Evolutionary conservation across 2,329 filamentous ascomycete species (phyloP).

Genomic region (Pyrenochaeta sp.): DNA sequence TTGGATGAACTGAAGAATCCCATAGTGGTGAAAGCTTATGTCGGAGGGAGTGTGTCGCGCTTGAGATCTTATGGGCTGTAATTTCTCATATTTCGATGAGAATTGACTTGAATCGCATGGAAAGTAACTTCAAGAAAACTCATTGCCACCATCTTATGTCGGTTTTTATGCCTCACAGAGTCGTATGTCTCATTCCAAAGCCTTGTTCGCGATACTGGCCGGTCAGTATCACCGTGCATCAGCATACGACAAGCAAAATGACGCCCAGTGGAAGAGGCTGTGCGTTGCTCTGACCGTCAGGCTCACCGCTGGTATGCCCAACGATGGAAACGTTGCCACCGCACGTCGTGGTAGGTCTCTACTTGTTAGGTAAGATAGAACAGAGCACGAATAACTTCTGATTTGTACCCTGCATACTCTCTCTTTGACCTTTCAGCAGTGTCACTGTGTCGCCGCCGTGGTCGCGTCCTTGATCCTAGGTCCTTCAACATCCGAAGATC

Average conservation of each 20-base stretch:
- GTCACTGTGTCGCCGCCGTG: no score
- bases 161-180: no score
- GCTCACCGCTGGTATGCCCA: no score
- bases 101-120: background rate
- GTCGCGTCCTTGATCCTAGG: no score
- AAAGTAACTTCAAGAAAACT: background rate
- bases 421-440: no score
- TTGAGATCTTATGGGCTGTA: background rate
- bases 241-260: background rate
- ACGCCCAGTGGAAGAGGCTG: background rate
- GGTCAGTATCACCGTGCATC: background rate
- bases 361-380: no score
- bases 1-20: conserved; percentile 26
- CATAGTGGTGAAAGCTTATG: conserved; percentile 23
- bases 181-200: background rate
- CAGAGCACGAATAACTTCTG: no score
- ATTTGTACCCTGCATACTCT: no score
- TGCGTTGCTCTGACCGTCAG: no score
- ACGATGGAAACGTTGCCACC: no score
- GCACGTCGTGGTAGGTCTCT: no score
- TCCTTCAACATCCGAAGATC: conserved; percentile 1
- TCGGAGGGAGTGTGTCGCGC: no score
- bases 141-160: background rate
- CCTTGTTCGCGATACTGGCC: background rate
- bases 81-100: background rate